phyloP scores from a whole-genome alignment of 371 early-diverging fungal genomes.

The Syncephalastrum monosporum region DNA sequence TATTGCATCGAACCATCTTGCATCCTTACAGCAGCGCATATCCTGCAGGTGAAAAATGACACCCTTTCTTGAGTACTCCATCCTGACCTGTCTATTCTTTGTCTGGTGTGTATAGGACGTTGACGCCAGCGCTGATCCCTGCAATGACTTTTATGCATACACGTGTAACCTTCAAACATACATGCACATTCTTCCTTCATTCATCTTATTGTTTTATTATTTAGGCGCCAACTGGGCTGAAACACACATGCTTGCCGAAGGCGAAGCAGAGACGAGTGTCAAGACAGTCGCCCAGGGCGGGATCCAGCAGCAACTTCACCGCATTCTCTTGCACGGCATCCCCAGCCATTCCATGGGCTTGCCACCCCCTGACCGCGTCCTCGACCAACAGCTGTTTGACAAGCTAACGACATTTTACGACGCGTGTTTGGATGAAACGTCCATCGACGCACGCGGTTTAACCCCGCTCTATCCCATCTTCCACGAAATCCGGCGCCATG shows the following conservation, averaged over 20 bases:
- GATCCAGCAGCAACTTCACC: slow-evolving; percentile 18
- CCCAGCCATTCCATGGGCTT: slow-evolving; percentile 2
- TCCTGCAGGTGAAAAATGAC: slow-evolving; percentile 31
- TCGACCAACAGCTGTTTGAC: slow-evolving; percentile 40
- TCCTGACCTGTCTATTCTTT: slow-evolving; percentile 21
- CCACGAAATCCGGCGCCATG: slow-evolving; percentile 25
- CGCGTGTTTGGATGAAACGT: slow-evolving; percentile 55
- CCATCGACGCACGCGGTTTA: slow-evolving; percentile 30
- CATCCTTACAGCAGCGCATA: slow-evolving; percentile 54
- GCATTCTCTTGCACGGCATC: slow-evolving; percentile 9
- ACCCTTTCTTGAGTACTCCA: neutral
- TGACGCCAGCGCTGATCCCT: slow-evolving; percentile 38
- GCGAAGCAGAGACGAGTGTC: slow-evolving; percentile 23
- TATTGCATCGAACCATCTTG: slow-evolving; percentile 56
- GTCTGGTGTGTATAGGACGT: slow-evolving; percentile 26
- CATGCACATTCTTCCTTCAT: slow-evolving; percentile 48
- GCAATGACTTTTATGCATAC: slow-evolving; percentile 52
- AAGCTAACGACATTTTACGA: slow-evolving; percentile 48
- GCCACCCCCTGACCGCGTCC: slow-evolving; percentile 33
- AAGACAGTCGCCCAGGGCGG: slow-evolving; percentile 10
- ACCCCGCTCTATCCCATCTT: slow-evolving; percentile 40
- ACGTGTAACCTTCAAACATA: slow-evolving; percentile 53
- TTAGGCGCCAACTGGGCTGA: slow-evolving; percentile 36
- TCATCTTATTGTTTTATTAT: neutral
- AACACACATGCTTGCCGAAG: slow-evolving; percentile 24